These are phyloP conservation scores for Silene noctiflora DNA, from an alignment of 179 eudicot genomes.

Conservation along the genomic window DNA sequence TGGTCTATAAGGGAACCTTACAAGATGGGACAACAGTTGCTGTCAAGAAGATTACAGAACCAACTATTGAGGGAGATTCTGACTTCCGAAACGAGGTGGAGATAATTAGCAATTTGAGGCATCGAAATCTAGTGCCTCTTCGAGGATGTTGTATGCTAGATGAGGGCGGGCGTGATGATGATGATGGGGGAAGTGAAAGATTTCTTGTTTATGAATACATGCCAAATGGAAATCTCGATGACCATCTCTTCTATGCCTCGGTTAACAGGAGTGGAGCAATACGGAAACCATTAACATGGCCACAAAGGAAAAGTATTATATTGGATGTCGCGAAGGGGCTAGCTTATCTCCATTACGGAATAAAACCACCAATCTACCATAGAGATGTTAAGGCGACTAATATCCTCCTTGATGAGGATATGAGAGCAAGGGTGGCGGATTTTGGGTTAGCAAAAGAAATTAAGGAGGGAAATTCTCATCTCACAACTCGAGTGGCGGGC, in stretches of 20 bases:
- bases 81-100: slow-evolving; percentile 18
- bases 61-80: slow-evolving; percentile 17
- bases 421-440: slow-evolving; percentile 20
- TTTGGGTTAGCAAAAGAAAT: slow-evolving; percentile 13
- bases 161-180: slow-evolving; percentile 7
- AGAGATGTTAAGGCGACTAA: slow-evolving; percentile 16
- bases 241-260: slow-evolving; percentile 16
- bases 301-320: slow-evolving; percentile 16
- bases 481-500: slow-evolving; percentile 17
- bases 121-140: slow-evolving; percentile 18
- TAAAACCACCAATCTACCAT: slow-evolving; percentile 13
- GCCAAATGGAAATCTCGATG: slow-evolving; percentile 20
- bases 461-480: slow-evolving; percentile 16
- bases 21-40: slow-evolving; percentile 14
- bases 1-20: slow-evolving; percentile 18
- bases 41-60: slow-evolving; percentile 17
- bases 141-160: slow-evolving; percentile 19
- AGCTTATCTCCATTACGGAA: slow-evolving; percentile 17
- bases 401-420: slow-evolving; percentile 13
- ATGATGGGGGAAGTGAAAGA: slow-evolving; percentile 4
- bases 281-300: slow-evolving; percentile 13
- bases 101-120: slow-evolving; percentile 17
- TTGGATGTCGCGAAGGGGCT: slow-evolving; percentile 16
- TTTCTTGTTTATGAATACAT: slow-evolving; percentile 13
- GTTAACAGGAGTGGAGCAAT: slow-evolving; percentile 18